A percentile compares a stretch with the other conserved stretches of the same genome.
Evolutionary conservation across 345 rosid species (phyloP).

Genomic region (Lepidium africanum): DNA sequence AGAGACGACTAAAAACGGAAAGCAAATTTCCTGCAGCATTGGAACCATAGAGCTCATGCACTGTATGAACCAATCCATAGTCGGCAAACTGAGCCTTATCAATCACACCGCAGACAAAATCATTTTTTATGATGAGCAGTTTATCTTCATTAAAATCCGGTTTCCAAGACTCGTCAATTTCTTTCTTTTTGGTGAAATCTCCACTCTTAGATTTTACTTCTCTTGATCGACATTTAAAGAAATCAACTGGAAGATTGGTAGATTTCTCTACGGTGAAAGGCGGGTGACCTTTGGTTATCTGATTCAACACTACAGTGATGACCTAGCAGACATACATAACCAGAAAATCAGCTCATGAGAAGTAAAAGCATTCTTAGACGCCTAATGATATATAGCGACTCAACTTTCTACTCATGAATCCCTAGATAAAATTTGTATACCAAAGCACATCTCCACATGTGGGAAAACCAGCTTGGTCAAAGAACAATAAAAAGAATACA

Average conservation of each 20-base stretch:
- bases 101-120: slow-evolving; percentile 79
- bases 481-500: neutral
- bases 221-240: slow-evolving; percentile 47
- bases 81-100: slow-evolving; percentile 99
- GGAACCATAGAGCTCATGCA: slow-evolving; percentile 90
- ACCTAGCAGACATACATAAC: slow-evolving; percentile 38
- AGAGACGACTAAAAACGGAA: slow-evolving; percentile 82
- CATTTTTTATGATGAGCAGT: slow-evolving; percentile 54
- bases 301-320: slow-evolving; percentile 56
- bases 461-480: neutral
- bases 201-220: slow-evolving; percentile 12
- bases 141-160: slow-evolving; percentile 59
- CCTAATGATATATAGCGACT: neutral
- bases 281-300: slow-evolving; percentile 63
- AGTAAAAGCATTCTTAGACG: neutral
- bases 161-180: slow-evolving; percentile 19
- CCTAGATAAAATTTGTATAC: neutral
- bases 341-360: slow-evolving; percentile 5
- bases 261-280: slow-evolving; percentile 77
- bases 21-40: slow-evolving; percentile 82
- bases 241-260: slow-evolving; percentile 66
- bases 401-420: neutral
- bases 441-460: neutral
- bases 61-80: slow-evolving; percentile 89
- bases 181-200: slow-evolving; percentile 14